phyloP scores from a whole-genome alignment of 805 yeast species.

The Wickerhamomyces bisporus region DNA sequence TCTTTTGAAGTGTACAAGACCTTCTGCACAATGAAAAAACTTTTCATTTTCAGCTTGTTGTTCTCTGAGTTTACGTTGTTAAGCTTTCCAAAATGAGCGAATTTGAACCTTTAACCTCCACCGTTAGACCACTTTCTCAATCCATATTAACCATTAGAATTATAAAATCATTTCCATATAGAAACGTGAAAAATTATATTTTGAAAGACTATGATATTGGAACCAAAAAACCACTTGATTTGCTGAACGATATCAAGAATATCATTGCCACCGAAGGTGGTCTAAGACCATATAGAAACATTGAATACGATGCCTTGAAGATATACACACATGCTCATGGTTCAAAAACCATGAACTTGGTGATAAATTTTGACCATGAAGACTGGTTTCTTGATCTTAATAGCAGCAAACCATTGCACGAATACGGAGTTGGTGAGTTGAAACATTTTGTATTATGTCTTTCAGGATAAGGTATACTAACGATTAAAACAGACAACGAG shows the following conservation, averaged over 20 bases:
- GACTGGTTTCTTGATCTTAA: conserved; percentile 57
- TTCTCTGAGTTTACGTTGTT: not conserved
- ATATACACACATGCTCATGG: conserved; percentile 94
- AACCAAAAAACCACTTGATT: conserved; percentile 56
- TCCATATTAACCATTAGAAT: conserved; percentile 82
- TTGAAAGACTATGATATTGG: conserved; percentile 67
- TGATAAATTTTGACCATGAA: conserved; percentile 82
- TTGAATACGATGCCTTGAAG: conserved; percentile 69
- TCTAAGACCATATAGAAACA: conserved; percentile 77
- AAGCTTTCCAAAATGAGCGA: conserved; percentile 13
- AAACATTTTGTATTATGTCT: too few species aligned
- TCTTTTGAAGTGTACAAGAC: too few species aligned
- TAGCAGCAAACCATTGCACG: conserved; percentile 30
- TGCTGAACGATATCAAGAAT: conserved; percentile 47
- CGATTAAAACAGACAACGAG: conserved; percentile 83
- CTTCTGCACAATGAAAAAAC: too few species aligned
- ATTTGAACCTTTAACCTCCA: conserved; percentile 72
- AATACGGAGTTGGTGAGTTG: conserved; percentile 33
- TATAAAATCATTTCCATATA: conserved; percentile 85
- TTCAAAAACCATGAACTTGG: conserved; percentile 86
- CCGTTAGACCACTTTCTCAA: conserved; percentile 53
- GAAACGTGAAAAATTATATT: conserved; percentile 78
- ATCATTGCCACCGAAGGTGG: conserved; percentile 54
- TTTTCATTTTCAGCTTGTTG: too few species aligned
- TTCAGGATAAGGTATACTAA: too few species aligned